Evolutionary conservation across 2,329 filamentous ascomycete genomes (phyloP).

Genomic region (Fusarium succisae): DNA sequence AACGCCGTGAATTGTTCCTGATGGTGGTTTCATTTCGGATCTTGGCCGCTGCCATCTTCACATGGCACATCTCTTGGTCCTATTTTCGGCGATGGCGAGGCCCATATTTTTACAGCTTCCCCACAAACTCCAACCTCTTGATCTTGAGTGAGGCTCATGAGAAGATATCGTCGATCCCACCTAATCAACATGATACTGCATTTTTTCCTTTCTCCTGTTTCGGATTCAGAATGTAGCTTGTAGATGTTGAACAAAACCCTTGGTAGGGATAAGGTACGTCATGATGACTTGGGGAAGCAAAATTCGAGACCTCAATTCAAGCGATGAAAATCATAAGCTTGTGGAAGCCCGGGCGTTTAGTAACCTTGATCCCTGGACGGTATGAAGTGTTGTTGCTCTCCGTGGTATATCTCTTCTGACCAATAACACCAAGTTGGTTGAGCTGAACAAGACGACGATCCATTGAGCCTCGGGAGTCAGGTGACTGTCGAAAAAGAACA

Average conservation of each 20-base stretch:
- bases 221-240: not conserved
- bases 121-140: not conserved
- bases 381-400: not conserved
- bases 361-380: too few relatives aligned
- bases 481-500: not conserved
- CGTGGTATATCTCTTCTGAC: not conserved
- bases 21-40: not conserved
- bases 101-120: slow-evolving; percentile 1
- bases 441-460: not conserved
- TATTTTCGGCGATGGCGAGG: not conserved
- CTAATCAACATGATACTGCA: fast-evolving
- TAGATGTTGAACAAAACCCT: not conserved
- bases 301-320: not conserved
- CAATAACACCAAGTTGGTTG: not conserved
- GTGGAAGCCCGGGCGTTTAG: not conserved
- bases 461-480: not conserved
- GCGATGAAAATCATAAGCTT: not conserved
- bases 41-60: slow-evolving; percentile 9
- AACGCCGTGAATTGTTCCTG: not conserved
- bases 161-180: too few relatives aligned
- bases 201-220: too few relatives aligned
- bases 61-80: not conserved
- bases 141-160: not conserved
- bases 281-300: not conserved
- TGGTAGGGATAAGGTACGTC: too few relatives aligned